Conservation (phyloP, 2,329 filamentous ascomycete genomes). For the Colletotrichum lentis region DNA sequence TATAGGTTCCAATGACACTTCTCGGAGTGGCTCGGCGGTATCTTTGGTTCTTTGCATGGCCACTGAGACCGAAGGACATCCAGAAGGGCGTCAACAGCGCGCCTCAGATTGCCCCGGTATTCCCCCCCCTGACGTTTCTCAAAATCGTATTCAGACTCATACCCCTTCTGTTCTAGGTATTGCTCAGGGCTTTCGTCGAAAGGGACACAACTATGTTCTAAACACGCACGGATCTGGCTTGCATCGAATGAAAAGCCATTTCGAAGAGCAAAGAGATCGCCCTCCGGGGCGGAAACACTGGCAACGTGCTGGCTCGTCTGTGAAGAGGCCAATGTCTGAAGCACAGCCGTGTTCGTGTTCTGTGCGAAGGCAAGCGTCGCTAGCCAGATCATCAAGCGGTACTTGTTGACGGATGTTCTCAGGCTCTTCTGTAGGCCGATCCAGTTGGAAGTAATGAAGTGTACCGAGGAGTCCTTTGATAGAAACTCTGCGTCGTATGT, state of each 20-base stretch:
- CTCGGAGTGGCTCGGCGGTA: neutral
- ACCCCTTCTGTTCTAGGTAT: fast-evolving
- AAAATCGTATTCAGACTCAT: neutral
- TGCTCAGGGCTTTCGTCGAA: neutral
- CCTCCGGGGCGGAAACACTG: neutral
- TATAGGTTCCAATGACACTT: neutral
- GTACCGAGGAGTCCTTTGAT: neutral
- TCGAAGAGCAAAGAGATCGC: neutral
- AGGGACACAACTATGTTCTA: neutral
- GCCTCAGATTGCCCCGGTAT: neutral
- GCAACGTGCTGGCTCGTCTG: neutral
- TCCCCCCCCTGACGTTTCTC: neutral
- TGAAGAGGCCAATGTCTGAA: slow-evolving; percentile 34
- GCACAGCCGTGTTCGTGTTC: slow-evolving; percentile 10
- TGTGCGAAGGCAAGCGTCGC: slow-evolving; percentile 39
- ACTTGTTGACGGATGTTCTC: neutral
- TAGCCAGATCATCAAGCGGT: slow-evolving; percentile 38
- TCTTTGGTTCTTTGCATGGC: neutral
- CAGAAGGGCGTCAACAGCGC: neutral
- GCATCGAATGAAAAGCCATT: neutral
- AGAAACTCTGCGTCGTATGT: neutral
- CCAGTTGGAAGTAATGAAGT: slow-evolving; percentile 5
- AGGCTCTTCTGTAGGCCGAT: neutral
- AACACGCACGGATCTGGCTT: neutral
- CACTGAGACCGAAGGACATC: neutral